phyloP scores from a whole-genome alignment of 441 rosid genomes.

The Oxalis stricta region DNA sequence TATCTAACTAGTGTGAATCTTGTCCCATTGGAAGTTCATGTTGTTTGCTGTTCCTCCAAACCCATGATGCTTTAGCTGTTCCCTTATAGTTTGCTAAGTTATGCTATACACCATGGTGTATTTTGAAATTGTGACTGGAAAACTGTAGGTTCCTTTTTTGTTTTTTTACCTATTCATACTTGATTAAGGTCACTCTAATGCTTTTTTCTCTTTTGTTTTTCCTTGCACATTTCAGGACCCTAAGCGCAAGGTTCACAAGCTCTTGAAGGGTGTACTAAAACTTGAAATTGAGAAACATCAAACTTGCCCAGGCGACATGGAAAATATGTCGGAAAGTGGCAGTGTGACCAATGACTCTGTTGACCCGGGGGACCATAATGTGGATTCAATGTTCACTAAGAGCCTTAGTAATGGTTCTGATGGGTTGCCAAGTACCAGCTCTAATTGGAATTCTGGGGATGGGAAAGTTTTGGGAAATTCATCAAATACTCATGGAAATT shows the following conservation, averaged over 20 bases:
- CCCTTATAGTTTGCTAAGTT: too few species aligned
- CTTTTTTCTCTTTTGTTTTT: constrained; percentile 12
- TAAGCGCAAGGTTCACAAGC: constrained; percentile 89
- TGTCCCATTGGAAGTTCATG: too few species aligned
- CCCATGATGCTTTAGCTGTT: too few species aligned
- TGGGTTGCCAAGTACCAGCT: constrained; percentile 45
- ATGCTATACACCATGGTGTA: too few species aligned
- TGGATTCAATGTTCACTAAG: constrained; percentile 44
- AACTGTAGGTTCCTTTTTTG: too few species aligned
- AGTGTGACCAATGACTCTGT: constrained; percentile 75
- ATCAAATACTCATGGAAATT: constrained; percentile 38
- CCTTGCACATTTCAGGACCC: constrained; percentile 58
- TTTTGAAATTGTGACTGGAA: too few species aligned
- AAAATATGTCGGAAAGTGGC: constrained; percentile 78
- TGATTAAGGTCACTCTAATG: neutral
- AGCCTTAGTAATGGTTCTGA: constrained; percentile 64
- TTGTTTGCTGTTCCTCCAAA: too few species aligned
- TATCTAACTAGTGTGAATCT: too few species aligned
- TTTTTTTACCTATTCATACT: too few species aligned
- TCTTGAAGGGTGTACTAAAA: constrained; percentile 80
- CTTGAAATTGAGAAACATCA: constrained; percentile 95
- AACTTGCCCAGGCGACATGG: constrained; percentile 55
- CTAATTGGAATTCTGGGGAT: constrained; percentile 42
- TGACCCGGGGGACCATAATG: constrained; percentile 50
- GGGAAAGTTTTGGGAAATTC: constrained; percentile 61